Evolutionary conservation across 2,329 filamentous ascomycete species (phyloP).

Genomic region (Pseudogymnoascus sp.): DNA sequence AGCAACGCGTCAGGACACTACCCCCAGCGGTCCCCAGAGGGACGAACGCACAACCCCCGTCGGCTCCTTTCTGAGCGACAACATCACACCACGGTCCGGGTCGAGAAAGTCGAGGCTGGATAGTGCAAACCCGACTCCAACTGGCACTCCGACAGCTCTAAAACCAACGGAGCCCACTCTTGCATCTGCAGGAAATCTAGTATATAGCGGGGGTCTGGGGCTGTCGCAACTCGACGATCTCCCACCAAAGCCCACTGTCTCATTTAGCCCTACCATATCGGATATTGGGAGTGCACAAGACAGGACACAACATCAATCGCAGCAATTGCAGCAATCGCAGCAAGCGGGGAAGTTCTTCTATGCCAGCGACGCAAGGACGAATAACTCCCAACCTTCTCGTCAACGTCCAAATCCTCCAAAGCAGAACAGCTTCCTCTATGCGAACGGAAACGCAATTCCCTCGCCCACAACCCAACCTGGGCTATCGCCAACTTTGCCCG

Average conservation of each 20-base stretch:
- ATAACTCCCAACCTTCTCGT: conserved; percentile 19
- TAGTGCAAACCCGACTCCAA: conserved; percentile 59
- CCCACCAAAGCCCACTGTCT: conserved; percentile 22
- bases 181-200: conserved; percentile 1
- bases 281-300: conserved; percentile 19
- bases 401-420: conserved; percentile 32
- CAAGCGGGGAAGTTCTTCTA: conserved; percentile 72
- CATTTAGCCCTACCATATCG: conserved; percentile 34
- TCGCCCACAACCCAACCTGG: conserved; percentile 23
- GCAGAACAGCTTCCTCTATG: conserved; percentile 37
- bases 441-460: conserved; percentile 36
- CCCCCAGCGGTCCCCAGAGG: conserved; percentile 16
- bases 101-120: conserved; percentile 63
- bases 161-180: neutral
- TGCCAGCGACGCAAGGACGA: conserved; percentile 63
- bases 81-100: conserved; percentile 72
- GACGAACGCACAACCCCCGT: conserved; percentile 45
- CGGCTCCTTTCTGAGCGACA: conserved; percentile 51
- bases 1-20: conserved; percentile 37
- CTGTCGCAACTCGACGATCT: conserved; percentile 3
- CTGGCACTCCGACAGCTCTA: conserved; percentile 42
- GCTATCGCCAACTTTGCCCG: conserved; percentile 20
- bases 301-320: neutral
- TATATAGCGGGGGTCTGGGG: neutral
- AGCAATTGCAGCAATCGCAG: neutral